Evolutionary conservation across 129 eudicot genomes (phyloP).

Genomic region (Chrysanthemum makinoi): DNA sequence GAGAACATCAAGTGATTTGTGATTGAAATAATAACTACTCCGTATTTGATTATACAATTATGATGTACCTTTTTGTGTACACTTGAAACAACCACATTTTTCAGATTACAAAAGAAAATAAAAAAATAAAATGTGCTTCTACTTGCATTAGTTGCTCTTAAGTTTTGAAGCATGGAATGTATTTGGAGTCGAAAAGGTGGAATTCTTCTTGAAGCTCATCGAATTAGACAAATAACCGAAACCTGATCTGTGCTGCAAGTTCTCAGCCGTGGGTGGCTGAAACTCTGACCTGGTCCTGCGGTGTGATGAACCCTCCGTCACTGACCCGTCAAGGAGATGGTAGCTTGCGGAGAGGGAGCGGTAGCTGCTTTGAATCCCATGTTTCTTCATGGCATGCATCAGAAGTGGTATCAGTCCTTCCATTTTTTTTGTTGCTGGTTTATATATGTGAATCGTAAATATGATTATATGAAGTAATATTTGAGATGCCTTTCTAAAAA

Average conservation of each 20-base stretch:
- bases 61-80: too few species aligned
- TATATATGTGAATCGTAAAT: neutral
- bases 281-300: conserved; percentile 33
- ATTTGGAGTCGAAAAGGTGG: neutral
- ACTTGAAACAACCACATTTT: too few species aligned
- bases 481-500: neutral
- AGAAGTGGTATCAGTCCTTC: conserved; percentile 41
- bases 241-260: conserved; percentile 14
- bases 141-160: neutral
- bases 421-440: conserved; percentile 4
- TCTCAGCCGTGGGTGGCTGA: conserved; percentile 22
- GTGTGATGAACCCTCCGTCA: conserved; percentile 37
- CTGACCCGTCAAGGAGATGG: conserved; percentile 14
- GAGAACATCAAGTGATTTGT: neutral
- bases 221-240: conserved; percentile 3
- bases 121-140: neutral
- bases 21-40: neutral
- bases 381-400: conserved; percentile 33
- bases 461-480: neutral
- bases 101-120: neutral
- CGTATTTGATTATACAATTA: too few species aligned
- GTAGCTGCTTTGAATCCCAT: conserved; percentile 29
- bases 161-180: conserved; percentile 13
- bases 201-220: conserved; percentile 8
- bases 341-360: conserved; percentile 34